A percentile compares a stretch with the other conserved stretches of the same genome.
phyloP scores from a whole-genome alignment of 805 yeast genomes.

The Saccharomyces mikatae region DNA sequence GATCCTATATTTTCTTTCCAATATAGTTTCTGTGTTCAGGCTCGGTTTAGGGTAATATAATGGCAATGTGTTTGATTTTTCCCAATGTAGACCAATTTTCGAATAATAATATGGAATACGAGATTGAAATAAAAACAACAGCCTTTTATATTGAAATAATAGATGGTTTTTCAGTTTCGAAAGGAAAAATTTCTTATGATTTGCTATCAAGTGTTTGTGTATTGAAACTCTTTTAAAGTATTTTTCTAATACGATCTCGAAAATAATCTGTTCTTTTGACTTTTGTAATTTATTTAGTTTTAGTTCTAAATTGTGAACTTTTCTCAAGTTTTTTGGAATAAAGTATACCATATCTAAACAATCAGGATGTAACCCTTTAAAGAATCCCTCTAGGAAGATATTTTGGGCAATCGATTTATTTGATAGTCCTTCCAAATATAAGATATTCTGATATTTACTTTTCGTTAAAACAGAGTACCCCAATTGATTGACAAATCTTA shows the following conservation, averaged over 20 bases:
- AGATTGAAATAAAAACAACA: not conserved
- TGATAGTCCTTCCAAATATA: conserved; percentile 44
- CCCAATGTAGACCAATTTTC: not conserved
- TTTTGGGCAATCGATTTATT: not conserved
- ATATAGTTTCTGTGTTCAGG: not conserved
- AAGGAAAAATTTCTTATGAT: not conserved
- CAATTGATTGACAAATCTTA: conserved; percentile 31
- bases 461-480: conserved; percentile 23
- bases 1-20: conserved; percentile 10
- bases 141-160: not conserved
- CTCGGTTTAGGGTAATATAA: not conserved
- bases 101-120: not conserved
- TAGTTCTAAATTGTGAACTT: conserved; percentile 25
- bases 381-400: not conserved
- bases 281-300: conserved; percentile 14
- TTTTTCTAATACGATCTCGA: conserved; percentile 27
- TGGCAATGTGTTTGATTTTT: not conserved
- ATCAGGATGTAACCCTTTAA: conserved; percentile 39
- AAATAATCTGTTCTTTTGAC: conserved; percentile 32
- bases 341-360: conserved; percentile 55
- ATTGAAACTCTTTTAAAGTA: conserved; percentile 12
- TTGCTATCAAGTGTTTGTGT: not conserved
- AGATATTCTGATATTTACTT: conserved; percentile 23
- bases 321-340: conserved; percentile 35
- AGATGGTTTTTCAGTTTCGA: not conserved